Base-by-base conservation (phyloP, 2,329 filamentous ascomycete species). In the Arthrobotrys megalospora region DNA sequence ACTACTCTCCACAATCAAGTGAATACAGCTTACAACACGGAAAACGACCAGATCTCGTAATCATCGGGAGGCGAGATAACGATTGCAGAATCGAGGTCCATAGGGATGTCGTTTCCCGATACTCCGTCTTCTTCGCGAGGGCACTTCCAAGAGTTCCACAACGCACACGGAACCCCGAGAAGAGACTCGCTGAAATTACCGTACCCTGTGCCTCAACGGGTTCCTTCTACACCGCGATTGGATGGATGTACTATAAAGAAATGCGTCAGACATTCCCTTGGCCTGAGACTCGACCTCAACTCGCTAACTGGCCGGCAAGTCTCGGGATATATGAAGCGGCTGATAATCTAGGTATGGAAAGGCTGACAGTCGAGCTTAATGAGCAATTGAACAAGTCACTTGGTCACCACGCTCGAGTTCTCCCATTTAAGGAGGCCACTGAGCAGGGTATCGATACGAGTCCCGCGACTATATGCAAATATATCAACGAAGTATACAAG, bases 231-330 rank as follows among this genome's bases (percentile, higher is more conserved):
- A 6, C 14, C 7, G 32, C 12, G 1, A 10, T 58, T 10, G n/a
- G 6, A 38, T 58, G 52, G 52, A 58, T 58, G n/a, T 58, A 58
- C 52, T 10, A 32, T 6, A 36, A 19, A 38, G n/a, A 55, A 52
- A 19, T 52, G 1, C 7, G 11, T 6, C 21, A 32, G n/a, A 21
- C 14, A 0, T 53, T 53, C 50, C 32, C 7, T 5, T 58, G 32
- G 52, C 52, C 32, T 10, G 6, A 12, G 16, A 58, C 32, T 5
- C 32, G 34, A 38, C 3, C 10, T 12, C 52, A 58, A 12, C 32
- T 58, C 1, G n/a, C 10, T 11, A 16, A 53, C 24, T 53, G 50
- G 50, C 28, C 50, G n/a, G 12, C 24, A 16, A 53, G 36, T 14
- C 36, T 38, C 2, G 24, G 24, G 24, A 1, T 50, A 5, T 53